A percentile compares a stretch with the other conserved stretches of the same genome.
Conservation (phyloP, 83 land plant species). For the Larix sibirica region DNA sequence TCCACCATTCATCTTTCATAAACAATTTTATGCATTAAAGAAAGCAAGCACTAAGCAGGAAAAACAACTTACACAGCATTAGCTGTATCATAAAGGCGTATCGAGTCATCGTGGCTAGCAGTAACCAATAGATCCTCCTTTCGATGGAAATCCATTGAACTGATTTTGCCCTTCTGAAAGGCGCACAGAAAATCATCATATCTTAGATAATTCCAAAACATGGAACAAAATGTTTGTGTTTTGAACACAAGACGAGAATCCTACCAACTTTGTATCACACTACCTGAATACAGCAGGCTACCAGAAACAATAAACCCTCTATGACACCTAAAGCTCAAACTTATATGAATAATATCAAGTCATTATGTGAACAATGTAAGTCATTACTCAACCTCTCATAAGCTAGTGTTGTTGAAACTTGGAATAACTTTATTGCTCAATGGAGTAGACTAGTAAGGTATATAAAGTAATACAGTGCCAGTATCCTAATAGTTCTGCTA, state of each 20-base stretch:
- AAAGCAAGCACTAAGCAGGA: neutral
- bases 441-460: neutral
- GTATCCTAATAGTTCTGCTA: neutral
- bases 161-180: conserved; percentile 84
- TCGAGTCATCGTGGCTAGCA: conserved; percentile 92
- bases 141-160: conserved; percentile 93
- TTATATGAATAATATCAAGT: neutral
- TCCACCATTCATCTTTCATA: neutral
- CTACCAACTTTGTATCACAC: neutral
- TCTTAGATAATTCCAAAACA: neutral
- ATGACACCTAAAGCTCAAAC: neutral
- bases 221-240: neutral
- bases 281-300: neutral
- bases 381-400: no score
- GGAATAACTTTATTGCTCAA: neutral
- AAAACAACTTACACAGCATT: conserved; percentile 78
- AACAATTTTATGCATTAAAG: neutral
- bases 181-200: neutral
- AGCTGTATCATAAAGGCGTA: conserved; percentile 90
- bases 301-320: neutral
- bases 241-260: neutral
- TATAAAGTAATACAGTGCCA: neutral
- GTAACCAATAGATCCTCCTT: conserved; percentile 91
- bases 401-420: neutral
- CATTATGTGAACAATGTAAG: neutral